Evolutionary conservation across 768 basidiomycete genomes (phyloP).

Genomic region (Dentipellis fragilis): DNA sequence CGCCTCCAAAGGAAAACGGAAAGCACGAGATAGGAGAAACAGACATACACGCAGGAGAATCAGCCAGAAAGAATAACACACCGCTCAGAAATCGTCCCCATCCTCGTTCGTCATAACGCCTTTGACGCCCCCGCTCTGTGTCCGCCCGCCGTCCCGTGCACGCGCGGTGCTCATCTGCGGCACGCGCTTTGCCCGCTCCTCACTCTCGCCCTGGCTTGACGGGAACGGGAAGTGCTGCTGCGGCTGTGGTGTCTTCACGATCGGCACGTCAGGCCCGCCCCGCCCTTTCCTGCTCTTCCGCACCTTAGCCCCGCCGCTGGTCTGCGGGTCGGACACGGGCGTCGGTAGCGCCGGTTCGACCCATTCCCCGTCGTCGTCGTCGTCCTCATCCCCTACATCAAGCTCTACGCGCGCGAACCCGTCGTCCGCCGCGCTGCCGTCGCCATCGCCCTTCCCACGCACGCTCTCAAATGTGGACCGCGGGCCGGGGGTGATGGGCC

Average conservation of each 20-base stretch:
- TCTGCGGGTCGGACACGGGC: constrained; percentile 1
- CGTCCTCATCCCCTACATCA: constrained; percentile 24
- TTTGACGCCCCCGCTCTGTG: constrained; percentile 80
- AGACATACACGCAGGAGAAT: too few species aligned
- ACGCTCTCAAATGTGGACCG: constrained; percentile 12
- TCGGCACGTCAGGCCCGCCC: constrained; percentile 26
- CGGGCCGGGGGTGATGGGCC: constrained; percentile 61
- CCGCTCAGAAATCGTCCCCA: constrained; percentile 18
- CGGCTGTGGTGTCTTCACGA: constrained; percentile 27
- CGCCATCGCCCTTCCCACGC: background rate
- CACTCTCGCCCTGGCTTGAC: constrained; percentile 9
- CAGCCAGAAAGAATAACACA: too few species aligned
- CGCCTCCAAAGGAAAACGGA: too few species aligned
- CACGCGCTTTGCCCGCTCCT: constrained; percentile 16
- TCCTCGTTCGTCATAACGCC: constrained; percentile 47
- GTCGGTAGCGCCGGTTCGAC: constrained; percentile 45
- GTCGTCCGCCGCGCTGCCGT: constrained; percentile 18
- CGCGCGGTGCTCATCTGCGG: constrained; percentile 64
- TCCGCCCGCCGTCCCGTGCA: constrained; percentile 72
- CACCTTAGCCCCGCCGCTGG: constrained; percentile 26
- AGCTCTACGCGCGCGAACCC: constrained; percentile 22
- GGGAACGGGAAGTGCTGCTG: constrained; percentile 12
- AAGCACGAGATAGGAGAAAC: too few species aligned
- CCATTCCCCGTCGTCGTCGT: constrained; percentile 47
- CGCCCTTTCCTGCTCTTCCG: constrained; percentile 24